Evolutionary conservation across 2,329 filamentous ascomycete species (phyloP), one percentile per base, ranked within the genome.

Genomic region (Trichocomaceae sp.): DNA sequence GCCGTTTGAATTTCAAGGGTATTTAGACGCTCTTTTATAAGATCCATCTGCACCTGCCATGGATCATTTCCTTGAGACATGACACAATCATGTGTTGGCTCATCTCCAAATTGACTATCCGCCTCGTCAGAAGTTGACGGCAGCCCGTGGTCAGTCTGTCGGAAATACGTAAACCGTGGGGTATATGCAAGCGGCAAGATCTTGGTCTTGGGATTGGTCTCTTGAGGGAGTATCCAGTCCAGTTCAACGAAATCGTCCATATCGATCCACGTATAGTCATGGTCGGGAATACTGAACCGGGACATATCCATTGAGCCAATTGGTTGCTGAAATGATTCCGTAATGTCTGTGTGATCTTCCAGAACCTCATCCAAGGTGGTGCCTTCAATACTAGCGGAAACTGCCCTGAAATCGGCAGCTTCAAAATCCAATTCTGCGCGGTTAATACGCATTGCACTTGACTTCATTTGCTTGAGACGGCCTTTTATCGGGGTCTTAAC

Each of bases 221-320:
- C 89, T 13, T 89, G 87, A 0, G 92, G 92, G 22, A 96, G 74
- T 52, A 96, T 91, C 92, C 92, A 97, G 68, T 96, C 95, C 20
- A 99, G 76, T 69, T 99, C 93, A 29, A 99, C 91, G 71, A 99
- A 99, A 68, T 99, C 93, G 67, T 99, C 93, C 90, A 99, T 97
- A 66, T 99, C 93, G 59, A 99, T 91, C 93, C 93, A 99, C 54
- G 86, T 90, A 62, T 90, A 85, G 65, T 99, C 93, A 53, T 95
- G 88, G 68, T 99, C 93, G 0, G 93, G 92, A 49, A 99, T 99
- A 0, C 86, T 92, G 67, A 99, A 99, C 52, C 87, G 86, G 0
- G 91, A 95, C 49, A 96, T 77, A 67, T 86, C 83, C 8, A 79
- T 75, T 22, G 76, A 72, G 2, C 76, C 69, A 2, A 74, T 67